A percentile compares a stretch with the other conserved stretches of the same genome.
Evolutionary conservation across 2,329 filamentous ascomycete genomes (phyloP).

Genomic region (Phaeosphaeria sp.): DNA sequence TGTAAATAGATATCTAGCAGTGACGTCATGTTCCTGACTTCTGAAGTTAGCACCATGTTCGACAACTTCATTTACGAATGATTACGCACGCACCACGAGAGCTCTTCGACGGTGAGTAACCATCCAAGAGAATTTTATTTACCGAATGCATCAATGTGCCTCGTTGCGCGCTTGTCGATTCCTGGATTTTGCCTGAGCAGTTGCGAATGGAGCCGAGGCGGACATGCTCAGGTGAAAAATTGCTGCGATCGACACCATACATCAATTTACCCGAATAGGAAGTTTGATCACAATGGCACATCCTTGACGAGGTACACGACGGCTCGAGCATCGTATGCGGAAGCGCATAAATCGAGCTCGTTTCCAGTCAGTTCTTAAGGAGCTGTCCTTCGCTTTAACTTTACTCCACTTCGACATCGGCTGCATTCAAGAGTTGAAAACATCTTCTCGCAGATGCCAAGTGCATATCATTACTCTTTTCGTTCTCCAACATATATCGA

Average conservation of each 20-base stretch:
- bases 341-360: no score
- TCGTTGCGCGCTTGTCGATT: neutral
- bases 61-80: neutral
- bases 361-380: no score
- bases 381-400: no score
- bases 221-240: neutral
- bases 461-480: no score
- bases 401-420: no score
- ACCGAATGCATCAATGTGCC: neutral
- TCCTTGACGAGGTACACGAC: no score
- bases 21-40: neutral
- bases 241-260: neutral
- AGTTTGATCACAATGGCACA: conserved; percentile 1
- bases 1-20: neutral
- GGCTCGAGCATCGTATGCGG: neutral
- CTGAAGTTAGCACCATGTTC: neutral
- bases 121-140: no score
- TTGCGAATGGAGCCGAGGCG: neutral
- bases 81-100: no score
- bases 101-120: no score
- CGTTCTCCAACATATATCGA: no score
- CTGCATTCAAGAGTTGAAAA: no score
- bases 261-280: neutral
- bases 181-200: neutral
- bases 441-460: no score